Evolutionary conservation across 768 basidiomycete species (phyloP).

Genomic region (Cystofilobasidium capitatum): DNA sequence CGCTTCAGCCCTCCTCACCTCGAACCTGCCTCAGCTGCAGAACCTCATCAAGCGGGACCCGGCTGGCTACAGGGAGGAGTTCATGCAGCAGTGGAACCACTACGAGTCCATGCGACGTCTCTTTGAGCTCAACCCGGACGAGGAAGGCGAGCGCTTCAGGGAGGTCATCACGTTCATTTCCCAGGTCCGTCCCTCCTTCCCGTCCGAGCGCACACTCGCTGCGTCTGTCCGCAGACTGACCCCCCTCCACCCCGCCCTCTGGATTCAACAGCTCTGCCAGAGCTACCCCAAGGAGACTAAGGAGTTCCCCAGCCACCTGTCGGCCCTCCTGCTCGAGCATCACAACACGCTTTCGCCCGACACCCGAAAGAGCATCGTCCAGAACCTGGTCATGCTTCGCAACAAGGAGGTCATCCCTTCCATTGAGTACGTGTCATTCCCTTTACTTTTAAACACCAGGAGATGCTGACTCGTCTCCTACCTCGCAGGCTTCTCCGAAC

Average conservation of each 20-base stretch:
- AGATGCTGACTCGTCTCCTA: not conserved
- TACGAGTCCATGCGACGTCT: constrained; percentile 80
- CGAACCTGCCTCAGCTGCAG: constrained; percentile 88
- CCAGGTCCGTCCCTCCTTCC: constrained; percentile 48
- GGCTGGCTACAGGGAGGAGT: constrained; percentile 81
- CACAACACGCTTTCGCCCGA: constrained; percentile 68
- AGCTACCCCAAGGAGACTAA: constrained; percentile 89
- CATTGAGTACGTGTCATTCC: constrained; percentile 58
- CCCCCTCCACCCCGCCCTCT: not conserved
- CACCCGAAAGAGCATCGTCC: constrained; percentile 71
- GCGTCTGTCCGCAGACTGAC: not conserved
- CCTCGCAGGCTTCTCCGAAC: constrained; percentile 64
- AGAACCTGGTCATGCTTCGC: constrained; percentile 83
- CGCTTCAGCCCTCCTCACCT: constrained; percentile 56
- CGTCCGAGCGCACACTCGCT: not conserved
- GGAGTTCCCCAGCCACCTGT: constrained; percentile 71
- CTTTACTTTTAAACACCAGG: not conserved
- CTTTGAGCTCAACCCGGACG: constrained; percentile 67
- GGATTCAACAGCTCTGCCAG: constrained; percentile 56
- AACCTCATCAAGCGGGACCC: constrained; percentile 95
- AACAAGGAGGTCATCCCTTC: constrained; percentile 89
- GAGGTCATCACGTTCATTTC: constrained; percentile 86
- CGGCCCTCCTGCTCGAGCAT: constrained; percentile 64
- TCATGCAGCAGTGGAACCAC: constrained; percentile 81
- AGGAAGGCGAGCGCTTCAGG: constrained; percentile 63